Conservation (phyloP, 106 monocot species). For the Allium sativum region DNA sequence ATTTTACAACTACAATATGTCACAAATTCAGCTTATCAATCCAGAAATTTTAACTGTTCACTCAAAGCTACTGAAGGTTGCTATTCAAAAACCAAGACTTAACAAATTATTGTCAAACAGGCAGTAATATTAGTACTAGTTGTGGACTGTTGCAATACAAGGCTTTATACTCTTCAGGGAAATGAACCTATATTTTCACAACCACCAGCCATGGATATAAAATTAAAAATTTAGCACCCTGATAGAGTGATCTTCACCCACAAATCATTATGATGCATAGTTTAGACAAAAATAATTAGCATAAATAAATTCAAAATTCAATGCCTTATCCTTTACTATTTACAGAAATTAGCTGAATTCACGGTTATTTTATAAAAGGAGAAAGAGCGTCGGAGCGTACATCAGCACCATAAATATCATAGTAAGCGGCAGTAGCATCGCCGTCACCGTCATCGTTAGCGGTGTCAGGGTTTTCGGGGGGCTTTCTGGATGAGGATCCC, state of each 20-base stretch:
- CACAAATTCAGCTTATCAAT: too few relatives aligned
- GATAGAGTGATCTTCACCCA: not conserved
- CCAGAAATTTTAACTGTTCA: too few relatives aligned
- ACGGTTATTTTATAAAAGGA: not conserved
- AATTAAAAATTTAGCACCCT: not conserved
- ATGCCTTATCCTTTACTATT: not conserved
- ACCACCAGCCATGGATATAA: not conserved
- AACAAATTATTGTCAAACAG: too few relatives aligned
- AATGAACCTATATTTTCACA: too few relatives aligned
- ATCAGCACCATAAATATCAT: constrained; percentile 6
- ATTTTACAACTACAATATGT: too few relatives aligned
- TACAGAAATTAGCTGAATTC: too few relatives aligned
- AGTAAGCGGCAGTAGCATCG: not conserved
- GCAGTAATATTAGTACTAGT: too few relatives aligned
- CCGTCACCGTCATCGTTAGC: not conserved
- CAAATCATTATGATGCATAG: not conserved
- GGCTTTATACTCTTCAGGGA: too few relatives aligned
- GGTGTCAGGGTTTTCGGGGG: constrained; percentile 1
- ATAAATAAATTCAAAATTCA: constrained; percentile 1
- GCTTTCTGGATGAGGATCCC: not conserved
- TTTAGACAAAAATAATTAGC: not conserved
- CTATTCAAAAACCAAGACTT: too few relatives aligned
- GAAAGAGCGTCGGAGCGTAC: not conserved
- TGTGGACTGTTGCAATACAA: too few relatives aligned
- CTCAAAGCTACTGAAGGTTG: too few relatives aligned